These are phyloP conservation scores for Trametes cubensis DNA, from an alignment of 768 basidiomycete species.

Conservation along the genomic window DNA sequence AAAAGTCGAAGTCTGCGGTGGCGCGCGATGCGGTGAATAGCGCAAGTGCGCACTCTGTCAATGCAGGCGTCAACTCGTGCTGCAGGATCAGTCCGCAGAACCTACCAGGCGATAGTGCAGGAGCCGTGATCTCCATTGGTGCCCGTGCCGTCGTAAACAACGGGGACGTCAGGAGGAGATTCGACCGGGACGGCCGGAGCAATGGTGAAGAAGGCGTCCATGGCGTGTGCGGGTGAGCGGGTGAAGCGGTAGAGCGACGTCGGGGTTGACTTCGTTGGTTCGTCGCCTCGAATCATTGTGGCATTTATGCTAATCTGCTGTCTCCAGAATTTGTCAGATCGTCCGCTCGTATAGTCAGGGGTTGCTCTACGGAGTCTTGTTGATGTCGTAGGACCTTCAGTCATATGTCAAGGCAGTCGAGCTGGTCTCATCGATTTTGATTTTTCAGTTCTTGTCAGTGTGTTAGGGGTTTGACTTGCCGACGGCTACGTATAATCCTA, in stretches of 20 bases:
- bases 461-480: too few relatives aligned
- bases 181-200: slow-evolving; percentile 17
- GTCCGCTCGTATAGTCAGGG: too few relatives aligned
- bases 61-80: not conserved
- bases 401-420: too few relatives aligned
- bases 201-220: slow-evolving; percentile 27
- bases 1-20: not conserved
- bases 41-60: not conserved
- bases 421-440: too few relatives aligned
- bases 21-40: not conserved
- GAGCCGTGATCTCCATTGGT: slow-evolving; percentile 2
- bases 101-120: slow-evolving; percentile 21
- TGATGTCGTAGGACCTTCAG: too few relatives aligned
- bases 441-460: too few relatives aligned
- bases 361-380: too few relatives aligned
- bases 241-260: not conserved
- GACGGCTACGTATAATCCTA: too few relatives aligned
- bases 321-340: too few relatives aligned
- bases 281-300: not conserved
- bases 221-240: not conserved
- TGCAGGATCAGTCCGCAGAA: too few relatives aligned
- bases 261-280: not conserved
- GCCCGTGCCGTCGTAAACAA: slow-evolving; percentile 5
- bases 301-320: not conserved
- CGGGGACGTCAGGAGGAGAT: slow-evolving; percentile 3